These are phyloP conservation scores for Penicillium angulare DNA, from an alignment of 495 filamentous ascomycete species.

Conservation along the genomic window DNA sequence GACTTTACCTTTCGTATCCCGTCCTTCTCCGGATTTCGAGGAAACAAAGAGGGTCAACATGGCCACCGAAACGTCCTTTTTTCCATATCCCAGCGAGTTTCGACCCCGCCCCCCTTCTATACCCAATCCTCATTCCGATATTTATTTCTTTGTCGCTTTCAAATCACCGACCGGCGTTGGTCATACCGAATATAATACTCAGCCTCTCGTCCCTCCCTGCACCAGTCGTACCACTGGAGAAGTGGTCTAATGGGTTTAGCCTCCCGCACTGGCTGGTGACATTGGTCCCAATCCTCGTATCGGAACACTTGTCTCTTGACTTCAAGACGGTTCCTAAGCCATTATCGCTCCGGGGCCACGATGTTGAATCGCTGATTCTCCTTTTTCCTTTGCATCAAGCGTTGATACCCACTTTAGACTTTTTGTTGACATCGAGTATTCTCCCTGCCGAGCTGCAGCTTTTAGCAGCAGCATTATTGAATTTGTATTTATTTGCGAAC, in stretches of 20 bases:
- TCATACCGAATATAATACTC: conserved; percentile 80
- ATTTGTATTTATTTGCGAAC: conserved; percentile 70
- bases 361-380: conserved; percentile 61
- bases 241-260: conserved; percentile 54
- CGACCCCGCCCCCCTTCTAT: conserved; percentile 88
- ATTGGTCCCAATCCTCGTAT: conserved; percentile 56
- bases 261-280: conserved; percentile 71
- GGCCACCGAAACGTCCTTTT: conserved; percentile 28
- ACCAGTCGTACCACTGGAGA: conserved; percentile 62
- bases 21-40: conserved; percentile 28
- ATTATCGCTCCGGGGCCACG: conserved; percentile 41
- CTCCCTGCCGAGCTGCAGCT: conserved; percentile 84
- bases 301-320: conserved; percentile 41
- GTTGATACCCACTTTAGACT: conserved; percentile 68
- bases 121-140: conserved; percentile 74
- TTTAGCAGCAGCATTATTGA: conserved; percentile 77
- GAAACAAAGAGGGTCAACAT: conserved; percentile 26
- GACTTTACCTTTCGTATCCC: conserved; percentile 50
- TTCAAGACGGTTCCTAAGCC: conserved; percentile 27
- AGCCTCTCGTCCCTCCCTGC: conserved; percentile 75
- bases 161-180: conserved; percentile 47
- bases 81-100: conserved; percentile 68
- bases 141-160: conserved; percentile 77
- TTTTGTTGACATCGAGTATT: conserved; percentile 83
- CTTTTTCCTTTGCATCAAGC: conserved; percentile 86